Percentiles rank a stretch among this genome's conserved stretches.
Conservation (phyloP, 208 protist genomes). For the Trichomonas tenax region DNA sequence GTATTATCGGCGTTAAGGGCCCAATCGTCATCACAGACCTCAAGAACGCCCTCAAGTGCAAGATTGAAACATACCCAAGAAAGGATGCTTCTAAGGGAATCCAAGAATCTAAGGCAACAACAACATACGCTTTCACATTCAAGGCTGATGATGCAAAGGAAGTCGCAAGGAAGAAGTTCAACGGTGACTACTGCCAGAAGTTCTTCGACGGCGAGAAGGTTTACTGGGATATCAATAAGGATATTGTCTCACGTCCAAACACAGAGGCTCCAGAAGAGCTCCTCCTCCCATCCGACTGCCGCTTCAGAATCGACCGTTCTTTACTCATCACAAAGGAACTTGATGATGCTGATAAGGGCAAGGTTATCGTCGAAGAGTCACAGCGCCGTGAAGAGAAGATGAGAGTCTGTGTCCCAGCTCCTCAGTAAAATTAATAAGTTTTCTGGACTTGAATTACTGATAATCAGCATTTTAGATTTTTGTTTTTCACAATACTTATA, state of each 20-base stretch:
- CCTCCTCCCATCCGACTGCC: neutral
- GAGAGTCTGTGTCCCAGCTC: neutral
- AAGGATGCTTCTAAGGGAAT: no score
- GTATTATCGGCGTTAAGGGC: neutral
- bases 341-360: neutral
- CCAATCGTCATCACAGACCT: neutral
- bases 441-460: no score
- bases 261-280: neutral
- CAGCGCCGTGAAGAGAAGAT: neutral
- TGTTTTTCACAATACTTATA: no score
- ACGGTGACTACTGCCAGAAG: neutral
- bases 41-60: neutral
- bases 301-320: neutral
- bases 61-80: neutral
- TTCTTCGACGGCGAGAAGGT: neutral
- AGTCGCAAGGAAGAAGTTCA: no score
- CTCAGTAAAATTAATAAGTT: neutral
- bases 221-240: neutral
- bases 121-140: neutral
- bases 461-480: no score
- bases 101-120: no score
- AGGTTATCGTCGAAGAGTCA: neutral
- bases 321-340: neutral
- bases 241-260: neutral
- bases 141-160: neutral